phyloP scores from a whole-genome alignment of 495 filamentous ascomycete genomes.

The Aspergillus taichungensis region DNA sequence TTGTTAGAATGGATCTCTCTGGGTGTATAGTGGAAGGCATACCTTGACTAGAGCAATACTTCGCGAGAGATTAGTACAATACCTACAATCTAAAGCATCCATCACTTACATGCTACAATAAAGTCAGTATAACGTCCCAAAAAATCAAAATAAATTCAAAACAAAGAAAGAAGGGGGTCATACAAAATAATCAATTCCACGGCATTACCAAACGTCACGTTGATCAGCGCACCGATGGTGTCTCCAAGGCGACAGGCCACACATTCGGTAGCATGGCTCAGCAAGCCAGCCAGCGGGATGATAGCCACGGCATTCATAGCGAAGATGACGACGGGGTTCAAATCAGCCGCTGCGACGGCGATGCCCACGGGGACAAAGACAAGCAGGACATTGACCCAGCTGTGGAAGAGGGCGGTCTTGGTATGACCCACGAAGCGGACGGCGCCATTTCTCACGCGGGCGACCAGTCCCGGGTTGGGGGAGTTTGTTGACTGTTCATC shows the following conservation, averaged over 20 bases:
- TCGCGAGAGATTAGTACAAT: background rate
- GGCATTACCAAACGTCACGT: constrained; percentile 84
- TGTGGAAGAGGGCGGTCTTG: constrained; percentile 38
- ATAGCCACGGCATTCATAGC: constrained; percentile 78
- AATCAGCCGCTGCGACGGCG: constrained; percentile 43
- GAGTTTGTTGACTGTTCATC: constrained; percentile 8
- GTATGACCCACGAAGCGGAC: constrained; percentile 31
- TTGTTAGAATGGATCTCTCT: constrained; percentile 16
- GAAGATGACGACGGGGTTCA: constrained; percentile 51
- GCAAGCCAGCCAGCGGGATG: constrained; percentile 70
- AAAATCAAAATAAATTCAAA: background rate
- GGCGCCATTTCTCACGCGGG: constrained; percentile 27
- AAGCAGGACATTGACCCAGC: constrained; percentile 71
- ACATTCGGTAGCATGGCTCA: constrained; percentile 74
- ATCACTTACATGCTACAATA: constrained; percentile 12
- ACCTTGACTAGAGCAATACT: constrained; percentile 27
- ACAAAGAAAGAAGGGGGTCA: constrained; percentile 11
- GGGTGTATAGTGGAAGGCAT: background rate
- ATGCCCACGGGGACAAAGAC: constrained; percentile 78
- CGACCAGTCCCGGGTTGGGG: constrained; percentile 19
- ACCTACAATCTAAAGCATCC: background rate
- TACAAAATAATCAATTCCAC: constrained; percentile 84
- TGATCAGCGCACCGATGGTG: constrained; percentile 71
- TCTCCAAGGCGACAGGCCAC: constrained; percentile 71
- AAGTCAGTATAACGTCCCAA: background rate